Percentiles rank a stretch among this genome's conserved stretches.
phyloP scores from a whole-genome alignment of 164 flowering plant genomes.

The Vitis cinerea region DNA sequence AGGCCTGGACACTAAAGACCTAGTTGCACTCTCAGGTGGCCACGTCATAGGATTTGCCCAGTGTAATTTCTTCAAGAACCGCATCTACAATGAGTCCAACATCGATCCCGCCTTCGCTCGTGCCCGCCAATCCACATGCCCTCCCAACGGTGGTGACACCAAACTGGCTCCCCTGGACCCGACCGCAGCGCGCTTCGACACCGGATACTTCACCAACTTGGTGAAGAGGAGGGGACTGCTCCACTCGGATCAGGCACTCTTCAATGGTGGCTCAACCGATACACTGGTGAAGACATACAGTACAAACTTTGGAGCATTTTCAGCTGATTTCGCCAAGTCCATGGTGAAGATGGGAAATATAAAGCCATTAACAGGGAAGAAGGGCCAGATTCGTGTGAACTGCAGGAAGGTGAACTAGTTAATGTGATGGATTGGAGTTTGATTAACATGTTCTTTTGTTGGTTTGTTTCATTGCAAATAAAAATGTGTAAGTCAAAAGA shows the following conservation, averaged over 20 bases:
- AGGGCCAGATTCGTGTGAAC: conserved; percentile 29
- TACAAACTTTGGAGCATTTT: conserved; percentile 10
- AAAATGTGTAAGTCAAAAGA: too few relatives aligned
- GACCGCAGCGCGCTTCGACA: conserved; percentile 15
- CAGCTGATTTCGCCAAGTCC: conserved; percentile 24
- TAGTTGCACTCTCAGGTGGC: conserved; percentile 42
- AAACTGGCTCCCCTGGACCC: conserved; percentile 21
- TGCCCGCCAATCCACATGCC: conserved; percentile 8
- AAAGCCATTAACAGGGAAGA: conserved; percentile 17
- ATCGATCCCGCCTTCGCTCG: conserved; percentile 19
- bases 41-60: conserved; percentile 35
- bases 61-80: conserved; percentile 21
- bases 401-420: conserved; percentile 30
- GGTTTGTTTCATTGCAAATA: too few relatives aligned
- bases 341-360: conserved; percentile 34
- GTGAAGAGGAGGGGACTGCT: conserved; percentile 26
- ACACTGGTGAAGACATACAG: conserved; percentile 25
- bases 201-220: conserved; percentile 20
- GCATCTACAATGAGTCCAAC: conserved; percentile 32
- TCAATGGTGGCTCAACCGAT: conserved; percentile 22
- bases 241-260: conserved; percentile 35
- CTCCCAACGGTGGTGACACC: conserved; percentile 21
- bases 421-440: too few relatives aligned
- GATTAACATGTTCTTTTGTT: too few relatives aligned
- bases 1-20: conserved; percentile 35